Evolutionary conservation across 176 grass and related monocot species (phyloP).

Genomic region (Triticum aestivum): DNA sequence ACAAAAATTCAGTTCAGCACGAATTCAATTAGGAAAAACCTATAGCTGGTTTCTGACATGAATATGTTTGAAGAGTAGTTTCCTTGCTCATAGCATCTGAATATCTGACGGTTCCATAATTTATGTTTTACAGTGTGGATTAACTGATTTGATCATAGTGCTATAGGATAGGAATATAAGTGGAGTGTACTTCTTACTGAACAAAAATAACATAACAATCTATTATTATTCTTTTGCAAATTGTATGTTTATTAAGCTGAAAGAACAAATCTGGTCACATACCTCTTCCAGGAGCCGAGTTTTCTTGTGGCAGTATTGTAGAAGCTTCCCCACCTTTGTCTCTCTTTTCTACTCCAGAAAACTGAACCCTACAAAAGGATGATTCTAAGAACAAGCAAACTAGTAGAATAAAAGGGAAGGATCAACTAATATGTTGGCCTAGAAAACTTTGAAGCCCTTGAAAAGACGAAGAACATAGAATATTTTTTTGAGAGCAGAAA

Average conservation of each 20-base stretch:
- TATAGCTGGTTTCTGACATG: not conserved
- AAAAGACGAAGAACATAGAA: not conserved
- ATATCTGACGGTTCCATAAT: not conserved
- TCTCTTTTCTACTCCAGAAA: conserved; percentile 40
- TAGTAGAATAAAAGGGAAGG: not conserved
- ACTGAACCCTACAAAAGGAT: conserved; percentile 32
- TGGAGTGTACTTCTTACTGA: not conserved
- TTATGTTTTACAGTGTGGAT: not conserved
- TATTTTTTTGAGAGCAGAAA: not conserved
- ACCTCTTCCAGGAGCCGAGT: conserved; percentile 33
- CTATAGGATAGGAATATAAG: not conserved
- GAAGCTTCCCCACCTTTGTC: conserved; percentile 9
- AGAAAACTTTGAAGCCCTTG: not conserved
- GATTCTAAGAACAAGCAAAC: not conserved
- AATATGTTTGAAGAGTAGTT: not conserved
- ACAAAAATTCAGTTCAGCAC: not conserved
- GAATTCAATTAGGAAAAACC: not conserved
- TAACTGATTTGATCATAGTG: conserved; percentile 7
- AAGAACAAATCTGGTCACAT: conserved; percentile 5
- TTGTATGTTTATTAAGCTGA: not conserved
- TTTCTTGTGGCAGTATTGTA: conserved; percentile 8
- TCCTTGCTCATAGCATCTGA: conserved; percentile 1
- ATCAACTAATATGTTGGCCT: not conserved
- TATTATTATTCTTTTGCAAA: too few relatives aligned
- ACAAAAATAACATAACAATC: not conserved